These are phyloP conservation scores for Entophlyctis luteolus DNA, from an alignment of 192 early-diverging fungal genomes.

Conservation along the genomic window DNA sequence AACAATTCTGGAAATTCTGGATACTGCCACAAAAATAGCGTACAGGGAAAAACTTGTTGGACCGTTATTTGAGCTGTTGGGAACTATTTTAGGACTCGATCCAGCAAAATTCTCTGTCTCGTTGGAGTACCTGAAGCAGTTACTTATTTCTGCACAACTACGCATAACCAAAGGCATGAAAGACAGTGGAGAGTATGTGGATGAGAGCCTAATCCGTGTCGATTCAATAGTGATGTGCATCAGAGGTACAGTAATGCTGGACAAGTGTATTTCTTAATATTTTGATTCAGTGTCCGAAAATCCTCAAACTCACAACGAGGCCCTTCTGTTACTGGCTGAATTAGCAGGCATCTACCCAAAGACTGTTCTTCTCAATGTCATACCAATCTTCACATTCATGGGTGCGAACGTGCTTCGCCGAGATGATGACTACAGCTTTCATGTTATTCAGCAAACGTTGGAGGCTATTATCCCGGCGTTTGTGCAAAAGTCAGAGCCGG, in stretches of 20 bases:
- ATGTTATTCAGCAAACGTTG: constrained; percentile 86
- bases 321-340: constrained; percentile 80
- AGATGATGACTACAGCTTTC: constrained; percentile 95
- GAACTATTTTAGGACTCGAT: constrained; percentile 50
- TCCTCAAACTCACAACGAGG: constrained; percentile 90
- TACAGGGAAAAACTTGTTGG: constrained; percentile 54
- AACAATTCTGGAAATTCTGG: constrained; percentile 66
- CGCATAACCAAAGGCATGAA: constrained; percentile 36
- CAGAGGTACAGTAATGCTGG: constrained; percentile 22
- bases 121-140: constrained; percentile 84
- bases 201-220: constrained; percentile 70
- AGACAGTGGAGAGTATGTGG: constrained; percentile 28
- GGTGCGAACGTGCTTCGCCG: constrained; percentile 90
- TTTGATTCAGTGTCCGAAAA: constrained; percentile 63
- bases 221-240: constrained; percentile 86
- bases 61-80: constrained; percentile 70
- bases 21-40: constrained; percentile 54
- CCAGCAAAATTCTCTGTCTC: constrained; percentile 42
- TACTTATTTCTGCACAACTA: constrained; percentile 64
- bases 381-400: constrained; percentile 98
- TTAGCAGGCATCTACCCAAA: constrained; percentile 79
- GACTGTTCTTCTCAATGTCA: constrained; percentile 83
- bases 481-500: constrained; percentile 33
- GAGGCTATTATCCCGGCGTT: constrained; percentile 83
- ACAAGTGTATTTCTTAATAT: background rate